phyloP scores from a whole-genome alignment of 192 early-diverging fungal species.

The Coemansia sp. region DNA sequence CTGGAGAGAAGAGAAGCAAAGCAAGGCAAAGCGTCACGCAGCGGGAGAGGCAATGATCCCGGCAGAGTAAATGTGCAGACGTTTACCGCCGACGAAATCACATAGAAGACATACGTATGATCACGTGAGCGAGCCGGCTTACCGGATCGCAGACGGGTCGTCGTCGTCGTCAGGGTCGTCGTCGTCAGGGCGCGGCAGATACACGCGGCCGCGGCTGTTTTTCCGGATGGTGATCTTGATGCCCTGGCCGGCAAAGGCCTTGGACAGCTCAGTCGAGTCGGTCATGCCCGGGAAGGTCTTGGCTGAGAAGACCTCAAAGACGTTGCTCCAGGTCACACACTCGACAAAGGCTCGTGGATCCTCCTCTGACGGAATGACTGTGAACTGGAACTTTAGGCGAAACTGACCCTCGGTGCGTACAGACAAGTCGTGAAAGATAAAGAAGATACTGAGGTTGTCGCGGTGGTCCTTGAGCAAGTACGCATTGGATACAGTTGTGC shows the following conservation, averaged over 20 bases:
- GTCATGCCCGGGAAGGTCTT: conserved; percentile 82
- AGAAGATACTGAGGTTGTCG: conserved; percentile 69
- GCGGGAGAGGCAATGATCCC: not conserved
- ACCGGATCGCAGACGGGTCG: conserved; percentile 18
- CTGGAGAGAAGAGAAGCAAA: conserved; percentile 6
- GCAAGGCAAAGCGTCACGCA: conserved; percentile 7
- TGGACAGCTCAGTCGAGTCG: conserved; percentile 74
- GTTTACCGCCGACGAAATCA: too few species aligned
- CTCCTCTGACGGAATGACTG: conserved; percentile 60
- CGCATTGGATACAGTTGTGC: conserved; percentile 66
- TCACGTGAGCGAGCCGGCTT: not conserved
- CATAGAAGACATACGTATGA: too few species aligned
- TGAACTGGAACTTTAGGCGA: conserved; percentile 69
- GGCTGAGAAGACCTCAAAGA: conserved; percentile 71
- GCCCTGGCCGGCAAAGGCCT: conserved; percentile 70
- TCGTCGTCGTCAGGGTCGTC: conserved; percentile 42
- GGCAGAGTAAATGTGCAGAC: too few species aligned
- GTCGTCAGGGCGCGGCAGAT: conserved; percentile 26
- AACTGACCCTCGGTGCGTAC: conserved; percentile 75
- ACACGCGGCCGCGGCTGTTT: conserved; percentile 43
- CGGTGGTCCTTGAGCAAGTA: conserved; percentile 65
- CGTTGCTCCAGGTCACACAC: conserved; percentile 40
- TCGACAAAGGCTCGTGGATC: conserved; percentile 51
- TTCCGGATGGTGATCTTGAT: conserved; percentile 80
- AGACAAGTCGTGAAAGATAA: conserved; percentile 79